Percentiles rank a stretch among this genome's conserved stretches.
These are phyloP conservation scores for Alternaria viburni DNA, from an alignment of 2,329 filamentous ascomycete genomes.

Conservation along the genomic window DNA sequence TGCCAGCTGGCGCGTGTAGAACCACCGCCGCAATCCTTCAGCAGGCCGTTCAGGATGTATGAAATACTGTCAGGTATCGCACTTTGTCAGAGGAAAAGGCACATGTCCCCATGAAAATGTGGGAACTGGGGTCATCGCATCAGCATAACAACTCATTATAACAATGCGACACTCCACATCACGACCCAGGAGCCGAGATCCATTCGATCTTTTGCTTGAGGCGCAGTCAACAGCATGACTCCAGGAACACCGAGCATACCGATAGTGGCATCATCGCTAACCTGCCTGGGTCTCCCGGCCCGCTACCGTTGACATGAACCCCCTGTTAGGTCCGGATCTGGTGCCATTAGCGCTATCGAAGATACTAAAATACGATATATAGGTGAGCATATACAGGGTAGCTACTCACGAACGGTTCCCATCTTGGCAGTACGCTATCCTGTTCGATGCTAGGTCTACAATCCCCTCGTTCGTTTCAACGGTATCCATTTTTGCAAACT, in stretches of 20 bases:
- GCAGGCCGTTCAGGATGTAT: not conserved
- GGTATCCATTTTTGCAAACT: not conserved
- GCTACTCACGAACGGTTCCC: conserved; percentile 7
- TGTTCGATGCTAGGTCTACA: not conserved
- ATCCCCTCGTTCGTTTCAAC: conserved; percentile 5
- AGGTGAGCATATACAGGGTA: not conserved
- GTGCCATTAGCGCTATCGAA: conserved; percentile 5
- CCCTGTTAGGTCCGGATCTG: not conserved
- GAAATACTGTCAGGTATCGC: not conserved
- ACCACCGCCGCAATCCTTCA: not conserved
- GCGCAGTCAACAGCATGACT: conserved; percentile 11
- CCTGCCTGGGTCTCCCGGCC: conserved; percentile 5
- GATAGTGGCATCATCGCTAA: conserved; percentile 6
- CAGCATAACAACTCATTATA: not conserved
- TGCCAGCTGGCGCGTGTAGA: not conserved
- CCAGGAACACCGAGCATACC: conserved; percentile 4
- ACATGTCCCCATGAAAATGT: not conserved
- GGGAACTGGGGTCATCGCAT: not conserved
- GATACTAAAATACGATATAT: conserved; percentile 3
- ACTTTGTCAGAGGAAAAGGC: not conserved
- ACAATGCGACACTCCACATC: not conserved
- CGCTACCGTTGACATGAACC: conserved; percentile 6
- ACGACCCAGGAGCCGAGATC: not conserved
- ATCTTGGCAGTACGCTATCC: conserved; percentile 1
- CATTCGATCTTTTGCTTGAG: not conserved